Percentiles rank a stretch among this genome's conserved stretches.
Conservation (phyloP, 441 rosid species). For the Heliophila coronopifolia region DNA sequence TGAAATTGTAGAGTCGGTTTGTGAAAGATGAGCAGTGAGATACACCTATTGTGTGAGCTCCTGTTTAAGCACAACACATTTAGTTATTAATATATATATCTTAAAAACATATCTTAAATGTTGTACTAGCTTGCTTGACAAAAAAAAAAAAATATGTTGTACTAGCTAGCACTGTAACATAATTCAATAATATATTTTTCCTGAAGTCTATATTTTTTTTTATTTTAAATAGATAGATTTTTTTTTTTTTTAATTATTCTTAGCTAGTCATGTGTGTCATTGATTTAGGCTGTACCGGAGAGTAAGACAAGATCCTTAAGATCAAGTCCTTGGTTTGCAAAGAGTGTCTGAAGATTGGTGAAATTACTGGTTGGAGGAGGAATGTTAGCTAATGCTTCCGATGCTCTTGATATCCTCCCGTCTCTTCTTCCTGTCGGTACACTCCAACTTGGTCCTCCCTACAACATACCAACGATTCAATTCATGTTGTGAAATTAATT, state of each 20-base stretch:
- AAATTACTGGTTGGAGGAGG: slow-evolving; percentile 49
- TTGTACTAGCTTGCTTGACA: too few species aligned
- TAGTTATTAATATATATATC: not conserved
- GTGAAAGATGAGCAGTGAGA: slow-evolving; percentile 60
- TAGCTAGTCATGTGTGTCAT: not conserved
- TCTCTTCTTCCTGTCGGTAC: slow-evolving; percentile 68
- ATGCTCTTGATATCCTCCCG: slow-evolving; percentile 55
- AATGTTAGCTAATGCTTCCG: slow-evolving; percentile 39
- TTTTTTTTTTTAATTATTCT: not conserved
- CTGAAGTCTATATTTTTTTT: too few species aligned
- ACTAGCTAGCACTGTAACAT: too few species aligned
- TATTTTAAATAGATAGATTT: too few species aligned
- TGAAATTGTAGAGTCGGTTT: slow-evolving; percentile 61
- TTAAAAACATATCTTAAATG: not conserved
- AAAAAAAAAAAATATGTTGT: too few species aligned
- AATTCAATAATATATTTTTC: too few species aligned
- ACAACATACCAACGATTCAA: slow-evolving; percentile 22
- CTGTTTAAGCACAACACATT: slow-evolving; percentile 31
- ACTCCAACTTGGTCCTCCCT: slow-evolving; percentile 63
- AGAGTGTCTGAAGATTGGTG: slow-evolving; percentile 41
- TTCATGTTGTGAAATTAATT: too few species aligned
- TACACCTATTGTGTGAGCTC: slow-evolving; percentile 76
- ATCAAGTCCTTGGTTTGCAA: slow-evolving; percentile 61
- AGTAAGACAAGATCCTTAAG: slow-evolving; percentile 54
- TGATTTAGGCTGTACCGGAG: slow-evolving; percentile 39